Evolutionary conservation across 2,329 filamentous ascomycete species (phyloP).

Genomic region (Alternaria dauci): DNA sequence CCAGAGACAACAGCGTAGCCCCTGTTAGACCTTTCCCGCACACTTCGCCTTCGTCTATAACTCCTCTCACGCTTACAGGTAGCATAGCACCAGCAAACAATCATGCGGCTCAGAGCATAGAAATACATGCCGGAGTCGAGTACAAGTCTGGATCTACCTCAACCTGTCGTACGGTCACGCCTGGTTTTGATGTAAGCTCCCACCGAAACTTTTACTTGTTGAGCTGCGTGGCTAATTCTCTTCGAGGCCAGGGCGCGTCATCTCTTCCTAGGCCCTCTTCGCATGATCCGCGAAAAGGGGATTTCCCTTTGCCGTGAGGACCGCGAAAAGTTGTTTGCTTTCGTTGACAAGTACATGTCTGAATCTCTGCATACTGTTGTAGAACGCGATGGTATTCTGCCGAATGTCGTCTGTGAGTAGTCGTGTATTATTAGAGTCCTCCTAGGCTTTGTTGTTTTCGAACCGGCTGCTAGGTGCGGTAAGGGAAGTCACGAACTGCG

Average conservation of each 20-base stretch:
- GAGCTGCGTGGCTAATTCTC: conserved; percentile 1
- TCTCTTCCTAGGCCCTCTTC: conserved; percentile 23
- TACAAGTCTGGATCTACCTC: background rate
- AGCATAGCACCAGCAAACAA: background rate
- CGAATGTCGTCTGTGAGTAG: conserved; percentile 11
- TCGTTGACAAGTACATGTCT: conserved; percentile 22
- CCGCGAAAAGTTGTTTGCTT: conserved; percentile 5
- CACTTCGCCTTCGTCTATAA: background rate
- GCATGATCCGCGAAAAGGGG: conserved; percentile 12
- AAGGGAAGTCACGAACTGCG: too few relatives aligned
- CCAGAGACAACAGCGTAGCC: background rate
- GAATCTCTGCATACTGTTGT: conserved; percentile 8
- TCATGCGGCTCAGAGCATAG: background rate
- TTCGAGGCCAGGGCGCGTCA: conserved; percentile 14
- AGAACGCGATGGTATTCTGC: conserved; percentile 17
- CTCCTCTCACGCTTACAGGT: background rate
- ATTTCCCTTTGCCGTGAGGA: background rate
- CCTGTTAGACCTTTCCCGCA: background rate
- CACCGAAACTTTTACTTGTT: background rate
- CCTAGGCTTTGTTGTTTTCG: too few relatives aligned
- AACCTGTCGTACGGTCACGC: background rate
- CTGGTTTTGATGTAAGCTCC: conserved; percentile 5
- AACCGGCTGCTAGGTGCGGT: too few relatives aligned
- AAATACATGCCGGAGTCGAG: background rate
- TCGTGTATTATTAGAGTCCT: too few relatives aligned